Percentiles rank a stretch among this genome's conserved stretches.
phyloP scores from a whole-genome alignment of 2,329 filamentous ascomycete species.

The Trichoderma hamatum region DNA sequence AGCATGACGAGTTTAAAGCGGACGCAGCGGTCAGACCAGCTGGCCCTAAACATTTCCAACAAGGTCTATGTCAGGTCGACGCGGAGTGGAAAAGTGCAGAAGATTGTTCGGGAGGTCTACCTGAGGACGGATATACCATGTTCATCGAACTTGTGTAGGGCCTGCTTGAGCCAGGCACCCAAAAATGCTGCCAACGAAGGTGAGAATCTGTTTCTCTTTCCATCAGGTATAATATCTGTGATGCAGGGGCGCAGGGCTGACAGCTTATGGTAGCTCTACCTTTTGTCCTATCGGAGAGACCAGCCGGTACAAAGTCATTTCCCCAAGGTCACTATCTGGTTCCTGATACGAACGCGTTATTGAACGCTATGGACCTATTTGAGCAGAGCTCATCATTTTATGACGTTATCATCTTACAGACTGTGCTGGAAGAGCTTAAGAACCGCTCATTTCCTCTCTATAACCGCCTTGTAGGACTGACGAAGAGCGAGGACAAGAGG shows the following conservation, averaged over 20 bases:
- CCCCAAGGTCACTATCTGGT: conserved; percentile 90
- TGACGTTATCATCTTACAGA: conserved; percentile 95
- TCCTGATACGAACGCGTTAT: conserved; percentile 92
- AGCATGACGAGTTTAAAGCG: conserved; percentile 69
- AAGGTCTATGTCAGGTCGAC: conserved; percentile 96
- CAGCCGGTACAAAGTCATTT: conserved; percentile 79
- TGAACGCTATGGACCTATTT: conserved; percentile 96
- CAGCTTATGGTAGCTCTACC: conserved; percentile 62
- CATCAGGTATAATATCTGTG: no score
- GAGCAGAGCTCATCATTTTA: conserved; percentile 90
- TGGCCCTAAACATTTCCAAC: conserved; percentile 79
- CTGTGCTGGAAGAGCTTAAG: conserved; percentile 92
- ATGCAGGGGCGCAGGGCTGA: neutral
- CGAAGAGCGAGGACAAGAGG: conserved; percentile 93
- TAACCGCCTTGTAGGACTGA: conserved; percentile 86
- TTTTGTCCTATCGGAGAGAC: conserved; percentile 86
- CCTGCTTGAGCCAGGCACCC: conserved; percentile 74
- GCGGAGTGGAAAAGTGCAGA: conserved; percentile 95
- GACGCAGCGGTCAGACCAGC: conserved; percentile 54
- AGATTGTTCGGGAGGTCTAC: conserved; percentile 96
- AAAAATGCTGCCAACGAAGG: conserved; percentile 77
- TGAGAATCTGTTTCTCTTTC: conserved; percentile 44
- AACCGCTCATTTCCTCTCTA: conserved; percentile 93
- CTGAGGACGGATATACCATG: conserved; percentile 96
- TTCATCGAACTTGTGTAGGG: conserved; percentile 83